A percentile compares a stretch with the other conserved stretches of the same genome.
These are phyloP conservation scores for Gilbertella persicaria DNA, from an alignment of 371 early-diverging fungal species.

Conservation along the genomic window DNA sequence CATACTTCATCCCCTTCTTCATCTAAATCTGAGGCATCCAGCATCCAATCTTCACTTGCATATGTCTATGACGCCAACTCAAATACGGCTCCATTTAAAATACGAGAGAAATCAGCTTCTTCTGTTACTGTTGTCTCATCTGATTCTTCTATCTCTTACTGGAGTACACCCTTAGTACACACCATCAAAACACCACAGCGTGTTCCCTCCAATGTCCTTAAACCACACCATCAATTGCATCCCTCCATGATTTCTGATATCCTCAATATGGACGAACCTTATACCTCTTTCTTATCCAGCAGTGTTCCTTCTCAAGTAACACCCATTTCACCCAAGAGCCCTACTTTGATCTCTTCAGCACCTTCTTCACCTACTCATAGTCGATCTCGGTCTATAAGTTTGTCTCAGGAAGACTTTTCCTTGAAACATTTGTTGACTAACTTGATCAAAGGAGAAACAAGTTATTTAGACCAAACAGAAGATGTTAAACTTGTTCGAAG, in stretches of 20 bases:
- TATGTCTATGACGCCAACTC: slow-evolving; percentile 40
- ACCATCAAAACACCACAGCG: slow-evolving; percentile 10
- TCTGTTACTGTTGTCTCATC: slow-evolving; percentile 37
- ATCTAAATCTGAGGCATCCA: slow-evolving; percentile 18
- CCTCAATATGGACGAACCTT: slow-evolving; percentile 11
- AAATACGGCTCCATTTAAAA: slow-evolving; percentile 41
- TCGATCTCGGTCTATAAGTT: slow-evolving; percentile 30
- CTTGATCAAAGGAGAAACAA: slow-evolving; percentile 26
- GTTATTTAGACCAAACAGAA: slow-evolving; percentile 25
- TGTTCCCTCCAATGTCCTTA: slow-evolving; percentile 16
- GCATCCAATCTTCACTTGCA: slow-evolving; percentile 37
- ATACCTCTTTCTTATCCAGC: slow-evolving; percentile 25
- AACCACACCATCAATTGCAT: slow-evolving; percentile 5
- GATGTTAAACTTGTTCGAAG: slow-evolving; percentile 35
- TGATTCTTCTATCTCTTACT: slow-evolving; percentile 37
- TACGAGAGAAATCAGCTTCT: slow-evolving; percentile 38
- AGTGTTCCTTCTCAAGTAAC: slow-evolving; percentile 30
- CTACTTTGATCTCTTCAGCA: slow-evolving; percentile 18
- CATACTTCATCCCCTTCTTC: slow-evolving; percentile 22
- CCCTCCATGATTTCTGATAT: slow-evolving; percentile 15
- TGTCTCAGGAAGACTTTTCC: slow-evolving; percentile 17
- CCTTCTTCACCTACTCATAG: slow-evolving; percentile 31
- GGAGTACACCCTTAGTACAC: slow-evolving; percentile 23
- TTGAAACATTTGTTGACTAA: slow-evolving; percentile 28
- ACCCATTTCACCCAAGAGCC: background rate